phyloP scores from a whole-genome alignment of 2,329 filamentous ascomycete genomes.

The Aureobasidium namibiae region DNA sequence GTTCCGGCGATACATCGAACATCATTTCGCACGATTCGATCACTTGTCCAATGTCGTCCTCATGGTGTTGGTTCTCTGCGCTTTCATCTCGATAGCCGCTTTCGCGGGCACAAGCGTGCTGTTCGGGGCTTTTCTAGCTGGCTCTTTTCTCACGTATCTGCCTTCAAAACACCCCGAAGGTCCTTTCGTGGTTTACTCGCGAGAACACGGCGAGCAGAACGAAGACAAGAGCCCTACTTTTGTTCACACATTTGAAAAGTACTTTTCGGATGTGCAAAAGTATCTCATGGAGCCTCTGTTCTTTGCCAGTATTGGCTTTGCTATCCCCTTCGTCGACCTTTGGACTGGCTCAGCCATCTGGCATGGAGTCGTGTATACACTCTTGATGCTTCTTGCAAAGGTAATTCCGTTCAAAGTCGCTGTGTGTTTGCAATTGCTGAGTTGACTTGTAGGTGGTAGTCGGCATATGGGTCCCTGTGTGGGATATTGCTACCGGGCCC shows the following conservation, averaged over 20 bases:
- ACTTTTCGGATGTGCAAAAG: conserved; percentile 39
- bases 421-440: neutral
- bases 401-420: neutral
- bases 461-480: conserved; percentile 16
- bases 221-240: conserved; percentile 24
- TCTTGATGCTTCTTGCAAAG: conserved; percentile 23
- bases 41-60: conserved; percentile 22
- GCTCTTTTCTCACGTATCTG: conserved; percentile 23
- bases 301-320: conserved; percentile 26
- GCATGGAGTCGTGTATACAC: conserved; percentile 22
- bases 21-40: conserved; percentile 20
- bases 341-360: conserved; percentile 25
- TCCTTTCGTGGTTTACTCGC: conserved; percentile 21
- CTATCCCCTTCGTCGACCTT: conserved; percentile 24
- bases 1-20: conserved; percentile 19
- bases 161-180: conserved; percentile 20
- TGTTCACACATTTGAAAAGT: conserved; percentile 29
- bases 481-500: neutral
- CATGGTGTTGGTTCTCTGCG: conserved; percentile 24
- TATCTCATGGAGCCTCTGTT: conserved; percentile 25
- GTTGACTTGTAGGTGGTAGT: neutral
- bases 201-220: conserved; percentile 23
- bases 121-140: conserved; percentile 26
- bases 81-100: conserved; percentile 24
- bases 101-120: conserved; percentile 25